Conservation (phyloP, 345 rosid genomes). For the Clausena lansium region DNA sequence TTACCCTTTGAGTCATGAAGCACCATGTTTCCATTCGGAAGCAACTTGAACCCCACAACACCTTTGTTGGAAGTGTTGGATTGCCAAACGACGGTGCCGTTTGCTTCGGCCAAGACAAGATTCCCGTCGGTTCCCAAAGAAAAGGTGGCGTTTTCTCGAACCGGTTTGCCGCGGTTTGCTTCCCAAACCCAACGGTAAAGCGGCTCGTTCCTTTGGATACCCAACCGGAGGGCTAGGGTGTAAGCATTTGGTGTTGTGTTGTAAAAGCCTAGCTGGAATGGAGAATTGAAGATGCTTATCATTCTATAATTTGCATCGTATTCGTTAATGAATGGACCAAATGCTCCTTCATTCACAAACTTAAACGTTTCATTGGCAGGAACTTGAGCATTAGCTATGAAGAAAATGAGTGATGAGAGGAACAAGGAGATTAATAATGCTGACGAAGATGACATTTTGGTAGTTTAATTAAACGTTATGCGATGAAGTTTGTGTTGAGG, state of each 20-base stretch:
- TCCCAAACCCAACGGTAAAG: slow-evolving; percentile 64
- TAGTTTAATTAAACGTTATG: too few relatives aligned
- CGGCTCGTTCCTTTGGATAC: slow-evolving; percentile 33
- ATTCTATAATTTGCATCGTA: slow-evolving; percentile 39
- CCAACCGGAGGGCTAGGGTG: slow-evolving; percentile 59
- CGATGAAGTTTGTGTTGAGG: too few relatives aligned
- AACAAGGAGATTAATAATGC: slow-evolving; percentile 8
- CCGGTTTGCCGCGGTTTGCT: slow-evolving; percentile 67
- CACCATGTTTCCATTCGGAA: slow-evolving; percentile 52
- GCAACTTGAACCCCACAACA: slow-evolving; percentile 44
- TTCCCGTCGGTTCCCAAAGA: slow-evolving; percentile 50
- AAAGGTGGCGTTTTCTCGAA: slow-evolving; percentile 57
- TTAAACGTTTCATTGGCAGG: slow-evolving; percentile 38
- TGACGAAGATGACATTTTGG: slow-evolving; percentile 12
- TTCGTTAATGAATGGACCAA: slow-evolving; percentile 34
- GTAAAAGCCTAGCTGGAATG: slow-evolving; percentile 58
- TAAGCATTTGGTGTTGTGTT: slow-evolving; percentile 63
- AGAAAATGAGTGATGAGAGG: slow-evolving; percentile 18
- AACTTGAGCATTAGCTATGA: slow-evolving; percentile 31
- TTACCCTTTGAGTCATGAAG: slow-evolving; percentile 41
- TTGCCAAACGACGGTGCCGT: slow-evolving; percentile 61
- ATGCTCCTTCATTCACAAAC: slow-evolving; percentile 43
- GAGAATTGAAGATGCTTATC: slow-evolving; percentile 17
- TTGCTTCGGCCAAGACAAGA: slow-evolving; percentile 49
- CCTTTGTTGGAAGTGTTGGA: slow-evolving; percentile 53